Percentiles rank a stretch among this genome's conserved stretches.
phyloP scores from a whole-genome alignment of 768 basidiomycete genomes.

The Chiua virens region DNA sequence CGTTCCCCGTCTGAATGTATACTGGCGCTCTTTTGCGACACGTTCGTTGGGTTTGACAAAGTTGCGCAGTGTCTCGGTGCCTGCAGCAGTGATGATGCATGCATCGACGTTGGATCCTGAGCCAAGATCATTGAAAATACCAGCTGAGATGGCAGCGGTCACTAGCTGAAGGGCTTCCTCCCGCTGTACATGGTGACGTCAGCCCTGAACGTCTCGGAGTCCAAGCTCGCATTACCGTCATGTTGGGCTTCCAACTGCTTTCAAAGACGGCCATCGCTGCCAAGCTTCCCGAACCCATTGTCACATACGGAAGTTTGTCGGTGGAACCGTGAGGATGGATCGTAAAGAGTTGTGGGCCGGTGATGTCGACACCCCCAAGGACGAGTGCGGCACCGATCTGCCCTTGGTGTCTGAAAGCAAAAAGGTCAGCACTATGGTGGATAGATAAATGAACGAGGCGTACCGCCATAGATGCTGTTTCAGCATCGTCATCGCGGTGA shows the following conservation, averaged over 20 bases:
- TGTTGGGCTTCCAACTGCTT: slow-evolving; percentile 73
- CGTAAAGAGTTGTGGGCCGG: slow-evolving; percentile 94
- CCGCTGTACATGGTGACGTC: slow-evolving; percentile 46
- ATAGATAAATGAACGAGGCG: slow-evolving; percentile 19
- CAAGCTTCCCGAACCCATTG: slow-evolving; percentile 95
- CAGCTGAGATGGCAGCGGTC: slow-evolving; percentile 83
- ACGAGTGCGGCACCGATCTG: slow-evolving; percentile 94
- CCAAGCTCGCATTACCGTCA: slow-evolving; percentile 57
- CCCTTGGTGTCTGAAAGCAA: slow-evolving; percentile 81
- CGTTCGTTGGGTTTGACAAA: slow-evolving; percentile 90
- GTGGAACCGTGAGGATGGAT: slow-evolving; percentile 96
- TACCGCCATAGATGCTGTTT: slow-evolving; percentile 95
- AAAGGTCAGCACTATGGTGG: too few species aligned
- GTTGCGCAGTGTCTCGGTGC: slow-evolving; percentile 93
- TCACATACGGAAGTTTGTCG: slow-evolving; percentile 97
- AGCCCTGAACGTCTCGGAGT: background rate
- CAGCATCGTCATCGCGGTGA: slow-evolving; percentile 98
- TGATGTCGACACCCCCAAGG: slow-evolving; percentile 92
- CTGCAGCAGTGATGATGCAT: slow-evolving; percentile 84
- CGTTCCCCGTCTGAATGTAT: slow-evolving; percentile 78
- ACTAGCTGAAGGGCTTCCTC: slow-evolving; percentile 82
- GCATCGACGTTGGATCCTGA: slow-evolving; percentile 99
- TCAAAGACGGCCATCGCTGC: slow-evolving; percentile 99
- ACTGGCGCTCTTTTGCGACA: slow-evolving; percentile 69
- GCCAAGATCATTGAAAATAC: slow-evolving; percentile 99